These are phyloP conservation scores for Periconia macrospinosa DNA, from an alignment of 2,329 filamentous ascomycete species.

Conservation along the genomic window DNA sequence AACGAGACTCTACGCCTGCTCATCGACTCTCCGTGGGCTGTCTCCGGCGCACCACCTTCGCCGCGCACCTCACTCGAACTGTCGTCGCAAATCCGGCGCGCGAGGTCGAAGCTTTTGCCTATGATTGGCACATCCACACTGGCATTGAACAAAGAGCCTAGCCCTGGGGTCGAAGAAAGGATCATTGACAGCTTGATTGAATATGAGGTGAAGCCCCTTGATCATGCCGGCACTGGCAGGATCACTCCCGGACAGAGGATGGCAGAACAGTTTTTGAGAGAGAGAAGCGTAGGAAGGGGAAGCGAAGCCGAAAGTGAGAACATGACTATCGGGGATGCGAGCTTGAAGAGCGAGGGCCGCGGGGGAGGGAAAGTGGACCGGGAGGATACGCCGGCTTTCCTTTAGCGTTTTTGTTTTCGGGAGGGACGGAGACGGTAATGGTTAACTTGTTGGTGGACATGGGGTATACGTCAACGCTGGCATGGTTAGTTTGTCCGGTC, in stretches of 20 bases:
- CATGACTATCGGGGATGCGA: constrained; percentile 16
- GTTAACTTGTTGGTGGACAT: no score
- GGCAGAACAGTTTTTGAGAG: constrained; percentile 21
- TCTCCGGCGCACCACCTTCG: constrained; percentile 3
- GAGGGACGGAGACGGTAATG: no score
- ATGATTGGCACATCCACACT: neutral
- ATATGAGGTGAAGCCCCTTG: neutral
- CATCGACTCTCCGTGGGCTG: constrained; percentile 10
- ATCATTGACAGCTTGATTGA: constrained; percentile 10
- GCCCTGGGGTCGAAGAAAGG: constrained; percentile 11
- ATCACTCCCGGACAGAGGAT: constrained; percentile 17
- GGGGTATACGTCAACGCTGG: no score
- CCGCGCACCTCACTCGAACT: constrained; percentile 3
- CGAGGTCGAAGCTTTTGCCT: neutral
- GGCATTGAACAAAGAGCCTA: constrained; percentile 18
- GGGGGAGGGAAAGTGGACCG: constrained; percentile 8
- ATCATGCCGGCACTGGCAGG: constrained; percentile 12
- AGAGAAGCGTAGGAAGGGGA: constrained; percentile 18
- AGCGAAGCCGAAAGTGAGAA: constrained; percentile 18
- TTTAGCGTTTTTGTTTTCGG: constrained; percentile 1
- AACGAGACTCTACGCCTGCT: constrained; percentile 11
- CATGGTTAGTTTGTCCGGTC: no score
- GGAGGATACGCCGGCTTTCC: constrained; percentile 28
- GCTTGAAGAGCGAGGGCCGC: constrained; percentile 5
- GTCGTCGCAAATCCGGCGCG: neutral